These are phyloP conservation scores for Ceratobasidium sp. DNA, from an alignment of 1,284 basidiomycete species.

Conservation along the genomic window DNA sequence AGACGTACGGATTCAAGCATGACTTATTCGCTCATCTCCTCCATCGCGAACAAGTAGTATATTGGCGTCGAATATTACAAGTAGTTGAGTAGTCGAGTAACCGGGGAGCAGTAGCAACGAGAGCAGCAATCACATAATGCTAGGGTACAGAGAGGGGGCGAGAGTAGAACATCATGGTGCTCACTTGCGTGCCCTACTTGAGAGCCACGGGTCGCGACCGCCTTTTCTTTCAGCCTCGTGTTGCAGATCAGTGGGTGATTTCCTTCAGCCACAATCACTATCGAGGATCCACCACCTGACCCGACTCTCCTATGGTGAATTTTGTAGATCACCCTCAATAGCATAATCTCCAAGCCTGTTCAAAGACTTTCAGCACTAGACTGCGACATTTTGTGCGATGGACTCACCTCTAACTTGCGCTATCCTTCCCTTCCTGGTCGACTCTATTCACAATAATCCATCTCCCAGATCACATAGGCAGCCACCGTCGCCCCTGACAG, in stretches of 20 bases:
- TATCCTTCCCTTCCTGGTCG: neutral
- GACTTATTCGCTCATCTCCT: neutral
- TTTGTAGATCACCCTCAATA: neutral
- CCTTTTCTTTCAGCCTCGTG: neutral
- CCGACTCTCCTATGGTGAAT: too few relatives aligned
- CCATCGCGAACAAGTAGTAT: neutral
- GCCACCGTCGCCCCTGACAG: neutral
- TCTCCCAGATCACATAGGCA: neutral
- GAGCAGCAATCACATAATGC: too few relatives aligned
- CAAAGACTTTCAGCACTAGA: neutral
- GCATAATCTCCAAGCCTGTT: neutral
- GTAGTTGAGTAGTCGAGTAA: neutral
- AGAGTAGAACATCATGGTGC: neutral
- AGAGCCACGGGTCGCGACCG: neutral
- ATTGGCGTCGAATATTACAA: neutral
- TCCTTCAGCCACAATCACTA: slow-evolving; percentile 13
- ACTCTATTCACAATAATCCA: neutral
- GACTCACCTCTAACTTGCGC: neutral
- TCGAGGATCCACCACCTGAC: neutral
- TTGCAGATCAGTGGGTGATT: neutral
- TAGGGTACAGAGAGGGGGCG: neutral
- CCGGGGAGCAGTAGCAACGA: too few relatives aligned
- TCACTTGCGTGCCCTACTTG: neutral
- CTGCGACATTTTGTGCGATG: neutral
- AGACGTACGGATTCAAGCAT: neutral